Conservation (phyloP, 2,329 filamentous ascomycete species). For the Ophiocordyceps camponoti-leonardi region DNA sequence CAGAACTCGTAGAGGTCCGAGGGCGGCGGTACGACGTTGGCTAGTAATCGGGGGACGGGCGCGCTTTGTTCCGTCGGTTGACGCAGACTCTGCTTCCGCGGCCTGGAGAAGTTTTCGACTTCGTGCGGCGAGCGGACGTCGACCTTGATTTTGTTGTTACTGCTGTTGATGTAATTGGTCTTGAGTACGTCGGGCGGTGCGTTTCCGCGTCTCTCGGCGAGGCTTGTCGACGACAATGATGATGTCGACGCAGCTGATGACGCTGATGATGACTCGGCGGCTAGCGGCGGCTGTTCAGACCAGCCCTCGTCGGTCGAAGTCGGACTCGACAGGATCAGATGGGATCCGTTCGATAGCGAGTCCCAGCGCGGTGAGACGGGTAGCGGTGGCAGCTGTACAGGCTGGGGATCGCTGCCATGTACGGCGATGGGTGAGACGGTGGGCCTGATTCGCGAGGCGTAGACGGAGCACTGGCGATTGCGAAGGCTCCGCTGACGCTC, state of each 20-base stretch:
- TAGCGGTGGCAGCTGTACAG: constrained; percentile 10
- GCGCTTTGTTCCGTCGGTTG: constrained; percentile 12
- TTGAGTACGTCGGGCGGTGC: constrained; percentile 13
- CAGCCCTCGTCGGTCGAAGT: background rate
- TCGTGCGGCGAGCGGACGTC: constrained; percentile 18
- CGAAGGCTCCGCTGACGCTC: constrained; percentile 3
- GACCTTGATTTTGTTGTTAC: constrained; percentile 9
- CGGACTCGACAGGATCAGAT: constrained; percentile 6
- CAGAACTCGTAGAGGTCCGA: constrained; percentile 14
- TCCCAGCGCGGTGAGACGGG: constrained; percentile 29
- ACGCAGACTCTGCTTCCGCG: constrained; percentile 34
- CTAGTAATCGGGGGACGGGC: constrained; percentile 11
- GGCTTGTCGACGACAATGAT: background rate
- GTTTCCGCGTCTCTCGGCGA: constrained; percentile 4
- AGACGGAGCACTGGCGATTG: constrained; percentile 8
- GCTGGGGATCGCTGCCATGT: background rate
- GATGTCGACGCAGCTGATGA: too few relatives aligned
- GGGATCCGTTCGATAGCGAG: constrained; percentile 13
- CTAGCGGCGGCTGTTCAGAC: background rate
- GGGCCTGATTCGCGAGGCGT: constrained; percentile 7
- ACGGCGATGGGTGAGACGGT: constrained; percentile 3
- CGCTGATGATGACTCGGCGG: too few relatives aligned
- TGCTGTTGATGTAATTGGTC: constrained; percentile 6
- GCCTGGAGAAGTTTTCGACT: constrained; percentile 42
- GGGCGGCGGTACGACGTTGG: constrained; percentile 7